Evolutionary conservation across 2,329 filamentous ascomycete species (phyloP).

Genomic region (Amauroascus niger): DNA sequence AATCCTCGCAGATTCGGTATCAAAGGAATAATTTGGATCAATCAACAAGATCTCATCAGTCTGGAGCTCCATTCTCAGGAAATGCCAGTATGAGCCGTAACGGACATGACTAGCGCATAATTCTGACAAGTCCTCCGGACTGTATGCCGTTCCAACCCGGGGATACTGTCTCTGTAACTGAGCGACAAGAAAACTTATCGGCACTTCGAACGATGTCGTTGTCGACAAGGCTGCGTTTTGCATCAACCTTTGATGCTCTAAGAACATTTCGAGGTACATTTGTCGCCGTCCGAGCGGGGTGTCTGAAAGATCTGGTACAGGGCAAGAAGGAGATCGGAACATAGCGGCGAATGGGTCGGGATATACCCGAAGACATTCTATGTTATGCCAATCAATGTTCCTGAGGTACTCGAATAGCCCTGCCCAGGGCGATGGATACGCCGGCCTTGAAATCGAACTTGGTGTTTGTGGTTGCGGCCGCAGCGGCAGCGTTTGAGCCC

Average conservation of each 20-base stretch:
- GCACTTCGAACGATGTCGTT: slow-evolving; percentile 6
- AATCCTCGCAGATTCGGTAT: slow-evolving; percentile 15
- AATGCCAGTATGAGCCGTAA: slow-evolving; percentile 18
- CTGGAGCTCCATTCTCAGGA: slow-evolving; percentile 14
- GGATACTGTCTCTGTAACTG: slow-evolving; percentile 16
- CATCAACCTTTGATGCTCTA: slow-evolving; percentile 16
- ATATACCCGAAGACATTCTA: slow-evolving; percentile 13
- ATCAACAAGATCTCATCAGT: slow-evolving; percentile 19
- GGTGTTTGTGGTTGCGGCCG: slow-evolving; percentile 8
- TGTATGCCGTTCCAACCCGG: slow-evolving; percentile 12
- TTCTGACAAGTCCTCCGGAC: slow-evolving; percentile 15
- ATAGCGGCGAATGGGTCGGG: slow-evolving; percentile 17
- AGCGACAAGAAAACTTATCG: slow-evolving; percentile 15
- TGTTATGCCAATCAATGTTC: slow-evolving; percentile 17
- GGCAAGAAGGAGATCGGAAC: slow-evolving; percentile 17
- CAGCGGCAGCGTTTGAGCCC: slow-evolving; percentile 12
- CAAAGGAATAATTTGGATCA: slow-evolving; percentile 18
- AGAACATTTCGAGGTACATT: slow-evolving; percentile 18
- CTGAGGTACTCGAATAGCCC: slow-evolving; percentile 18
- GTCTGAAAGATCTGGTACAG: slow-evolving; percentile 16
- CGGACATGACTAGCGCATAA: slow-evolving; percentile 17
- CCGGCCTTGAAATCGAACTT: background rate
- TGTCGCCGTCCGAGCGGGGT: slow-evolving; percentile 17
- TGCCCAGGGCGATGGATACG: slow-evolving; percentile 14
- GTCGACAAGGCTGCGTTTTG: slow-evolving; percentile 12